phyloP scores from a whole-genome alignment of 2,329 filamentous ascomycete genomes.

The Sporothrix humicola region DNA sequence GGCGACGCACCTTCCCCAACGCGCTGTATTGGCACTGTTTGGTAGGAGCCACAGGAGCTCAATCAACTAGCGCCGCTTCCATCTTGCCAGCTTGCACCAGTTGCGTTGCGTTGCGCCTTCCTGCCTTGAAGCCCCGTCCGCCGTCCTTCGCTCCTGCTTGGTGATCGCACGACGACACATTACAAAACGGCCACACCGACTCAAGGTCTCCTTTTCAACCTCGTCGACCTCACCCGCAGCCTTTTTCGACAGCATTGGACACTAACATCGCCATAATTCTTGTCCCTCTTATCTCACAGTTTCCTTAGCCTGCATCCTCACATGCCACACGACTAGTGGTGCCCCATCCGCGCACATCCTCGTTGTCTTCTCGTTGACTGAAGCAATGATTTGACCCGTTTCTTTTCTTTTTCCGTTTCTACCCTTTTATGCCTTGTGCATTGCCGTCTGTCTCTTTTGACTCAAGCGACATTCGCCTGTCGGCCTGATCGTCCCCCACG shows the following conservation, averaged over 20 bases:
- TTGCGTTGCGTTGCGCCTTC: constrained; percentile 16
- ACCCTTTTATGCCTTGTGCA: background rate
- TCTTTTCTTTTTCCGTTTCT: background rate
- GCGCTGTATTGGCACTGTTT: background rate
- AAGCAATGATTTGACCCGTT: constrained; percentile 27
- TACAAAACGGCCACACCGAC: background rate
- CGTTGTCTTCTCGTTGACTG: background rate
- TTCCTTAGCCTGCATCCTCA: background rate
- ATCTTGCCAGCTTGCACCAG: constrained; percentile 35
- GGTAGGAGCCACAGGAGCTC: constrained; percentile 15
- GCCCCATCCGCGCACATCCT: constrained; percentile 13
- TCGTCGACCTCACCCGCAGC: background rate
- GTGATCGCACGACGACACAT: constrained; percentile 19
- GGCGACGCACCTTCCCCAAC: background rate
- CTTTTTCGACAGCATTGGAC: background rate
- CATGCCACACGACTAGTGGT: constrained; percentile 13
- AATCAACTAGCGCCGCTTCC: constrained; percentile 11
- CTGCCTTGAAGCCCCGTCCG: constrained; percentile 20
- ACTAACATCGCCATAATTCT: background rate
- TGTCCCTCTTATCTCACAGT: background rate
- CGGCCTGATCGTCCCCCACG: background rate
- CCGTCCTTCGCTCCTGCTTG: constrained; percentile 20
- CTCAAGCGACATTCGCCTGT: background rate
- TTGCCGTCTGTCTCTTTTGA: background rate
- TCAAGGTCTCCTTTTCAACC: background rate